phyloP scores from a whole-genome alignment of 2,329 filamentous ascomycete species.

The Orbilia quercus region DNA sequence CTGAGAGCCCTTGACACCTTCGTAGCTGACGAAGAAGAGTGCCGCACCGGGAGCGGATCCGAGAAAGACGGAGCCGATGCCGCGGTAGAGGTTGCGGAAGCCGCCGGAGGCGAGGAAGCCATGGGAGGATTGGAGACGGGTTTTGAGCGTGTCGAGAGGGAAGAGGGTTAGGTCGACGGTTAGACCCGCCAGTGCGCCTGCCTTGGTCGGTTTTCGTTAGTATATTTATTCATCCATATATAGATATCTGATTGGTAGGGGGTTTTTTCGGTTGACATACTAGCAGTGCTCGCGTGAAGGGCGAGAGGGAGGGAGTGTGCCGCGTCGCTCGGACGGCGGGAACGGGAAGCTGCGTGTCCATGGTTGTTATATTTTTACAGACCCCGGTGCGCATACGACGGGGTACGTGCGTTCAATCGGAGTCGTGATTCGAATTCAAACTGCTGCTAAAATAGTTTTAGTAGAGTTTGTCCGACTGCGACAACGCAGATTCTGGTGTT shows the following conservation, averaged over 20 bases:
- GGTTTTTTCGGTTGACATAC: conserved; percentile 27
- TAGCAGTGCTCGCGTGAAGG: conserved; percentile 45
- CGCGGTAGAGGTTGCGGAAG: conserved; percentile 91
- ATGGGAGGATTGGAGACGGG: conserved; percentile 84
- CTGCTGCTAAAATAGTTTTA: too few relatives aligned
- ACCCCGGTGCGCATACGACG: too few relatives aligned
- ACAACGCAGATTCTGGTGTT: conserved; percentile 30
- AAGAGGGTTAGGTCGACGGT: conserved; percentile 97
- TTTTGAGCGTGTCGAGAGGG: conserved; percentile 98
- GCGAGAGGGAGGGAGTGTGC: conserved; percentile 21
- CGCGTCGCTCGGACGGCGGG: neutral
- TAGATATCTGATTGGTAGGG: neutral
- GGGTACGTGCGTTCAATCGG: too few relatives aligned
- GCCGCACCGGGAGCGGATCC: conserved; percentile 93
- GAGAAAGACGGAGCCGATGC: conserved; percentile 86
- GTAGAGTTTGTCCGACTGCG: conserved; percentile 15
- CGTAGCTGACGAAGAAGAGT: conserved; percentile 97
- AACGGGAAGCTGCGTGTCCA: conserved; percentile 21
- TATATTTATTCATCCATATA: neutral
- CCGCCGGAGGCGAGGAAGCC: conserved; percentile 86
- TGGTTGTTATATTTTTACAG: conserved; percentile 5
- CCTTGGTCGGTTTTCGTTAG: conserved; percentile 64
- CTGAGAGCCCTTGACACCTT: conserved; percentile 73
- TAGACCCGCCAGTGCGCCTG: conserved; percentile 90
- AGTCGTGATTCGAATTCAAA: too few relatives aligned